Conservation (phyloP, 2,329 filamentous ascomycete genomes). For the Sphaerulina populicola region DNA sequence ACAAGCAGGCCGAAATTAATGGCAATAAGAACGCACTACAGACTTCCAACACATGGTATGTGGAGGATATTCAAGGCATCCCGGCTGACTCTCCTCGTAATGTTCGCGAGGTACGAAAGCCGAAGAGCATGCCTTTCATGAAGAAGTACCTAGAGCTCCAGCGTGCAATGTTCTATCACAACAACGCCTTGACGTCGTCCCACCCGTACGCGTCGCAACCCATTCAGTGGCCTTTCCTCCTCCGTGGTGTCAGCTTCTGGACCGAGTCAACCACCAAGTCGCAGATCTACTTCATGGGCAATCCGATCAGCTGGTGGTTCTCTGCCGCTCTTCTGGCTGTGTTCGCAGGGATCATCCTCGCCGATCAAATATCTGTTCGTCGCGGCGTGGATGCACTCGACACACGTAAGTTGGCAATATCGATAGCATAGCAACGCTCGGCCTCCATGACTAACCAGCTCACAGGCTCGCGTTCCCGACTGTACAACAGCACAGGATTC, state of each 20-base stretch:
- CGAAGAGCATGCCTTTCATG: constrained; percentile 80
- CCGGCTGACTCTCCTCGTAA: constrained; percentile 63
- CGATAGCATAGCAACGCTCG: background rate
- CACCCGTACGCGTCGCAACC: constrained; percentile 93
- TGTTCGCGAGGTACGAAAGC: constrained; percentile 64
- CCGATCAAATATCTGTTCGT: constrained; percentile 86
- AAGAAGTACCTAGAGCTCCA: constrained; percentile 95
- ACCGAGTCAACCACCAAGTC: constrained; percentile 88
- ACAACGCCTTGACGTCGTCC: constrained; percentile 93
- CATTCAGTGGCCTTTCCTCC: constrained; percentile 95
- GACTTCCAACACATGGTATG: constrained; percentile 87
- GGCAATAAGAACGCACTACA: constrained; percentile 92
- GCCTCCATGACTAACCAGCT: constrained; percentile 2
- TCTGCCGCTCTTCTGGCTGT: constrained; percentile 86
- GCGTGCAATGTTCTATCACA: constrained; percentile 98
- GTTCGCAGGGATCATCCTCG: constrained; percentile 81
- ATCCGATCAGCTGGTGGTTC: constrained; percentile 96
- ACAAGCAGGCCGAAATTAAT: constrained; percentile 97
- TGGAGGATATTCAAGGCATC: constrained; percentile 82
- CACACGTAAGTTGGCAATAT: constrained; percentile 59
- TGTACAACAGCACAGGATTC: constrained; percentile 98
- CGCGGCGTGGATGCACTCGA: constrained; percentile 90
- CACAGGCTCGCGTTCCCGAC: constrained; percentile 73
- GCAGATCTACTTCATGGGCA: constrained; percentile 98
- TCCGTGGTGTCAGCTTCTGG: constrained; percentile 98